phyloP scores from a whole-genome alignment of 2,329 filamentous ascomycete genomes.

The Ophiocordyceps sinensis region DNA sequence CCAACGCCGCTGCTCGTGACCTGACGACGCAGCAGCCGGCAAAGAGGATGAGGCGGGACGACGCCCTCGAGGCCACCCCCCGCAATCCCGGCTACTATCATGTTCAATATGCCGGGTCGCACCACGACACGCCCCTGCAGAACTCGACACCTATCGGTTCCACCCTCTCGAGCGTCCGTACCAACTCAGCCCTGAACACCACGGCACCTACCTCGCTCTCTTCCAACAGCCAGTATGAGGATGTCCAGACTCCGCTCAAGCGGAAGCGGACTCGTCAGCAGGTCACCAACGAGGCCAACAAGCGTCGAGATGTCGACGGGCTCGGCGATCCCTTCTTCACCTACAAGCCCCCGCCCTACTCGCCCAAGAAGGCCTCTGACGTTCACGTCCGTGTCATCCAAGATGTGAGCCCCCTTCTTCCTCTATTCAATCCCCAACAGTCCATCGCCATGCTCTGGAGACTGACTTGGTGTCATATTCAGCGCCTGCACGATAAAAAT shows the following conservation, averaged over 20 bases:
- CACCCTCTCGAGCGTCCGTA: slow-evolving; percentile 70
- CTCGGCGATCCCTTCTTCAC: slow-evolving; percentile 57
- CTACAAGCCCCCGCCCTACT: slow-evolving; percentile 77
- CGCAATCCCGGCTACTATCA: slow-evolving; percentile 7
- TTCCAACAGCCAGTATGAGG: slow-evolving; percentile 48
- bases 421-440: background rate
- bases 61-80: slow-evolving; percentile 32
- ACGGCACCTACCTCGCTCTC: slow-evolving; percentile 76
- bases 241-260: slow-evolving; percentile 64
- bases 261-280: slow-evolving; percentile 68
- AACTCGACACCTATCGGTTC: slow-evolving; percentile 52
- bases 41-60: slow-evolving; percentile 62
- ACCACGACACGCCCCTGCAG: slow-evolving; percentile 51
- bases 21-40: slow-evolving; percentile 30
- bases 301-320: slow-evolving; percentile 58
- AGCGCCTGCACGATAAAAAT: slow-evolving; percentile 36
- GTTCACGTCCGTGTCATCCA: slow-evolving; percentile 48
- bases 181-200: slow-evolving; percentile 65
- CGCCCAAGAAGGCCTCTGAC: slow-evolving; percentile 79
- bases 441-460: background rate
- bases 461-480: slow-evolving; percentile 5
- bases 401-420: slow-evolving; percentile 41
- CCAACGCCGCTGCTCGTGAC: slow-evolving; percentile 36
- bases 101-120: slow-evolving; percentile 27
- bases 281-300: slow-evolving; percentile 68